Percentiles rank a stretch among this genome's conserved stretches.
Evolutionary conservation across 2,329 filamentous ascomycete species (phyloP).

Genomic region (Beauveria sp.): DNA sequence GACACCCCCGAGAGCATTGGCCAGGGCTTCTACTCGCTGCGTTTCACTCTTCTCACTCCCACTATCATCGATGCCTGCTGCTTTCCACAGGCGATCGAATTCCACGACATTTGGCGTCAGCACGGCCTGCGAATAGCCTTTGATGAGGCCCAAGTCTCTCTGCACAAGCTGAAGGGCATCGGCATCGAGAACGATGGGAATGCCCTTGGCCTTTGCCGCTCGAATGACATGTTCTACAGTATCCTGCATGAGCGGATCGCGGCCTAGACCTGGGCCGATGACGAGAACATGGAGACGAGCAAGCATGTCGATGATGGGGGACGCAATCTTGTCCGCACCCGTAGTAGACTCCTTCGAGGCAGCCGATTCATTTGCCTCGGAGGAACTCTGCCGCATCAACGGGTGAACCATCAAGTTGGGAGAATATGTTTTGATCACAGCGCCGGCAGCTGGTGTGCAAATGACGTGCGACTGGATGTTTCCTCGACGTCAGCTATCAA

Average conservation of each 20-base stretch:
- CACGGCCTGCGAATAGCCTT: constrained; percentile 76
- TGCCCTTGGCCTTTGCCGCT: constrained; percentile 61
- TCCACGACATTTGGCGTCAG: constrained; percentile 94
- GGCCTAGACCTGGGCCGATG: constrained; percentile 83
- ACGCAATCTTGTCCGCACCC: constrained; percentile 49
- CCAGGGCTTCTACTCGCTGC: constrained; percentile 55
- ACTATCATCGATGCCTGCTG: constrained; percentile 56
- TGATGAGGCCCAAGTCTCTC: constrained; percentile 65
- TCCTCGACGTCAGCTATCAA: neutral
- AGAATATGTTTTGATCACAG: constrained; percentile 95
- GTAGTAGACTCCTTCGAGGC: constrained; percentile 26
- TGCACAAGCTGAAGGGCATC: constrained; percentile 79
- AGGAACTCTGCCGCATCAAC: constrained; percentile 69
- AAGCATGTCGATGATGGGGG: constrained; percentile 70
- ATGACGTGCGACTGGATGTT: constrained; percentile 73
- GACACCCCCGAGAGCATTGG: constrained; percentile 73
- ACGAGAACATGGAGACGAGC: constrained; percentile 86
- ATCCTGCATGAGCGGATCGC: constrained; percentile 83
- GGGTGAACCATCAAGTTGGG: constrained; percentile 98
- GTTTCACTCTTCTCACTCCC: constrained; percentile 28
- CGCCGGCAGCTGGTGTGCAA: constrained; percentile 79
- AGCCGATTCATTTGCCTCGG: constrained; percentile 38
- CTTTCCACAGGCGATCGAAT: constrained; percentile 74
- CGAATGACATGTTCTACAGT: constrained; percentile 73
- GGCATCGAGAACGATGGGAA: constrained; percentile 86